Conservation (phyloP, 768 basidiomycete genomes). For the Suillus weaverae region DNA sequence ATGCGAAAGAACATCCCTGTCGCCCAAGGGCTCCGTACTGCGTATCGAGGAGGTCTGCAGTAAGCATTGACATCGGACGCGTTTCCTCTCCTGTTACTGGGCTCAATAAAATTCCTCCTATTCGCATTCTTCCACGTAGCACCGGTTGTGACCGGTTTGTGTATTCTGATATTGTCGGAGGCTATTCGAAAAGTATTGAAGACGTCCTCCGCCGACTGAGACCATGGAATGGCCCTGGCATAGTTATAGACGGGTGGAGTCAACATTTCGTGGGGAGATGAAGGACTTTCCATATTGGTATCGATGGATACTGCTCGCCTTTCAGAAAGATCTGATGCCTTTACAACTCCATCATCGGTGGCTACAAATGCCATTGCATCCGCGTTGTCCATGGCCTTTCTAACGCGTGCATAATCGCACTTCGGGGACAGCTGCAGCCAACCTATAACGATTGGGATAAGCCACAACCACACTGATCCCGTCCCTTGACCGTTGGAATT, state of each 20-base stretch:
- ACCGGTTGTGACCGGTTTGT: conserved; percentile 9
- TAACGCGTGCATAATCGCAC: conserved; percentile 35
- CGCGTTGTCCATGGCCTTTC: conserved; percentile 26
- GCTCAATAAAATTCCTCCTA: conserved; percentile 2
- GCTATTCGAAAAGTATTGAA: conserved; percentile 6
- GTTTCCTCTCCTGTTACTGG: conserved; percentile 11
- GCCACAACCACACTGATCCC: conserved; percentile 44
- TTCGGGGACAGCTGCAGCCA: conserved; percentile 44
- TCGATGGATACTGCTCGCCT: conserved; percentile 6
- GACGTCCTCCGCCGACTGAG: conserved; percentile 8
- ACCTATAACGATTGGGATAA: conserved; percentile 40
- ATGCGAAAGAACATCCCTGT: conserved; percentile 19
- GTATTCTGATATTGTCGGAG: conserved; percentile 10
- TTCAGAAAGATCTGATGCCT: conserved; percentile 2
- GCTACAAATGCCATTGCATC: conserved; percentile 29
- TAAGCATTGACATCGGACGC: conserved; percentile 16
- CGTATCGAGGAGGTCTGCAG: conserved; percentile 10
- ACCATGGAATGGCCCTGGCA: conserved; percentile 22
- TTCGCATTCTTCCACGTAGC: conserved; percentile 5
- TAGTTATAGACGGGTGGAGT: conserved; percentile 29
- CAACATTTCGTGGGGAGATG: conserved; percentile 24
- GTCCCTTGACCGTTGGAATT: conserved; percentile 38
- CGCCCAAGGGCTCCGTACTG: conserved; percentile 16
- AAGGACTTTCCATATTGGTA: neutral
- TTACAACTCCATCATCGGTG: conserved; percentile 9